Conservation (phyloP, 805 yeast species). For the Metschnikowia colocasiae region DNA sequence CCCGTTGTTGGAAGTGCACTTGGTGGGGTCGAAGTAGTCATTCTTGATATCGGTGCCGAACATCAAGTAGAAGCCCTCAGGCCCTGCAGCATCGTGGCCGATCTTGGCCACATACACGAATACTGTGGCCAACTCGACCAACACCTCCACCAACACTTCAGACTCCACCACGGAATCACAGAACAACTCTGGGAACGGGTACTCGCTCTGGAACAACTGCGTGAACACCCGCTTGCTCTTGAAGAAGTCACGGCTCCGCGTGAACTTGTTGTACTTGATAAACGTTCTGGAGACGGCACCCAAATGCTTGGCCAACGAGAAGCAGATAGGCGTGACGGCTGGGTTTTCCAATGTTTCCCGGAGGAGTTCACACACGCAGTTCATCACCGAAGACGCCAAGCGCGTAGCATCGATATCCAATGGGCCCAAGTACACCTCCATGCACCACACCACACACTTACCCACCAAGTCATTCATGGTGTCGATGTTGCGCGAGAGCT, state of each 20-base stretch:
- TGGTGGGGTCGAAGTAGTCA: constrained; percentile 38
- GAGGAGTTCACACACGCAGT: constrained; percentile 44
- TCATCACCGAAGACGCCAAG: constrained; percentile 56
- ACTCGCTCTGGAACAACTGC: constrained; percentile 60
- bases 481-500: constrained; percentile 26
- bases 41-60: constrained; percentile 31
- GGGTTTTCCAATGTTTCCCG: constrained; percentile 30
- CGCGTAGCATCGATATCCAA: constrained; percentile 58
- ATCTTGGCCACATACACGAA: constrained; percentile 53
- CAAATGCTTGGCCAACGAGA: constrained; percentile 48
- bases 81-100: constrained; percentile 39
- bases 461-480: constrained; percentile 36
- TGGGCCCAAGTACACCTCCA: constrained; percentile 52
- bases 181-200: constrained; percentile 62
- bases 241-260: constrained; percentile 45
- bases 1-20: constrained; percentile 40
- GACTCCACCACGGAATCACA: constrained; percentile 74
- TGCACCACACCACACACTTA: constrained; percentile 50
- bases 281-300: constrained; percentile 54
- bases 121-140: constrained; percentile 66
- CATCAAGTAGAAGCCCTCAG: constrained; percentile 43
- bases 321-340: constrained; percentile 36
- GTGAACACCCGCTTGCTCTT: constrained; percentile 64
- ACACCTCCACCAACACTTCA: constrained; percentile 63
- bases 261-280: constrained; percentile 48